Evolutionary conservation across 2,329 filamentous ascomycete species (phyloP).

Genomic region (Botrytis deweyae): DNA sequence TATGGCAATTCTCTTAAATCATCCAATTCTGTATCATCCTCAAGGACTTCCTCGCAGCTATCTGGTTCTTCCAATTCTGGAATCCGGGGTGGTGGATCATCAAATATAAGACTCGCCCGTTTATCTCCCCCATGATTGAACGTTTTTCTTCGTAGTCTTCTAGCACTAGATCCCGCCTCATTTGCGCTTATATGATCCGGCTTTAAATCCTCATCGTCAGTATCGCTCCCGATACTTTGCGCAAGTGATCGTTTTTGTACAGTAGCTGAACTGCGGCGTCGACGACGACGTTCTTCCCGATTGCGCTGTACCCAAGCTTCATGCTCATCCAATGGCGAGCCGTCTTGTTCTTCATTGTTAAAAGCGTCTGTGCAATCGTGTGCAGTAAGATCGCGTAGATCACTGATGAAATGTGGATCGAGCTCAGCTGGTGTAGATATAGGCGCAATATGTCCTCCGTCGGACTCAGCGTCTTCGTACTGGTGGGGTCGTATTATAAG

Average conservation of each 20-base stretch:
- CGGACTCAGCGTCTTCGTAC: conserved; percentile 40
- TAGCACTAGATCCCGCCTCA: conserved; percentile 38
- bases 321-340: conserved; percentile 28
- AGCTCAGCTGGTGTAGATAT: conserved; percentile 28
- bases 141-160: conserved; percentile 37
- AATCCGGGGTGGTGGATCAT: conserved; percentile 39
- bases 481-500: conserved; percentile 38
- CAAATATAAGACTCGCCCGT: conserved; percentile 38
- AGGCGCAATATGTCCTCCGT: conserved; percentile 29
- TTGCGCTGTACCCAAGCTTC: conserved; percentile 33
- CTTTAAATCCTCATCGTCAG: conserved; percentile 39
- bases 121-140: conserved; percentile 29
- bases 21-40: conserved; percentile 30
- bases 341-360: conserved; percentile 10
- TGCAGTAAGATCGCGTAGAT: conserved; percentile 32
- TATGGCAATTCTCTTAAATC: conserved; percentile 34
- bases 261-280: conserved; percentile 36
- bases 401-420: conserved; percentile 28
- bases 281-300: conserved; percentile 33
- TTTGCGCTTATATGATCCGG: conserved; percentile 36
- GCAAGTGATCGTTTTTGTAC: conserved; percentile 38
- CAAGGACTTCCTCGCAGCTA: conserved; percentile 37
- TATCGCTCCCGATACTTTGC: conserved; percentile 40
- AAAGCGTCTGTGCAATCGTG: conserved; percentile 17
- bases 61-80: conserved; percentile 40